Evolutionary conservation across 2,329 filamentous ascomycete species (phyloP).

Genomic region (Penicillium griseofulvum): DNA sequence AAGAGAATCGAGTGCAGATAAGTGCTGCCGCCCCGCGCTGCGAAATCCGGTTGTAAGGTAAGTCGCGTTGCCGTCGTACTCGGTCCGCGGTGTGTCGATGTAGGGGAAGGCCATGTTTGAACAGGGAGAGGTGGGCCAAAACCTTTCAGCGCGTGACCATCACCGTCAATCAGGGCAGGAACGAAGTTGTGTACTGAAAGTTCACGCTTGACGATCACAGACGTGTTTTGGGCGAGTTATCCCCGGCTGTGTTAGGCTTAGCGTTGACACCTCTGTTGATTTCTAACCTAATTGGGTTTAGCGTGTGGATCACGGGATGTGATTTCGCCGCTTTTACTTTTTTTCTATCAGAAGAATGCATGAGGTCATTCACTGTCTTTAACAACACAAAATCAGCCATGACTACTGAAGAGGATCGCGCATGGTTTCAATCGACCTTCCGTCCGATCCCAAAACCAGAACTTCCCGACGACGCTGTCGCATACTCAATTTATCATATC

Average conservation of each 20-base stretch:
- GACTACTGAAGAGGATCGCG: slow-evolving; percentile 56
- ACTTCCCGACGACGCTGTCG: slow-evolving; percentile 78
- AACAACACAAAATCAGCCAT: slow-evolving; percentile 27
- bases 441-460: slow-evolving; percentile 61
- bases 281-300: slow-evolving; percentile 39
- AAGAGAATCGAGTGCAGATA: slow-evolving; percentile 69
- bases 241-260: slow-evolving; percentile 12
- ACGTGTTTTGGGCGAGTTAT: slow-evolving; percentile 37
- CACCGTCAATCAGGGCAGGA: slow-evolving; percentile 12
- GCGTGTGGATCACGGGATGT: slow-evolving; percentile 22
- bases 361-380: slow-evolving; percentile 34
- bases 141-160: slow-evolving; percentile 30
- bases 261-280: slow-evolving; percentile 38
- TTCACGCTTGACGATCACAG: slow-evolving; percentile 8
- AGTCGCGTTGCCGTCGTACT: slow-evolving; percentile 76
- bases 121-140: slow-evolving; percentile 9
- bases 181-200: background rate
- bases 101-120: slow-evolving; percentile 63
- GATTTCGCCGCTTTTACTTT: slow-evolving; percentile 26
- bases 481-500: slow-evolving; percentile 72
- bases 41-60: slow-evolving; percentile 69
- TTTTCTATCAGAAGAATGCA: slow-evolving; percentile 20
- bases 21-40: slow-evolving; percentile 41
- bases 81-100: slow-evolving; percentile 81
- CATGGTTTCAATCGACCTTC: slow-evolving; percentile 66